A percentile compares a stretch with the other conserved stretches of the same genome.
Evolutionary conservation across 805 yeast species (phyloP).

Genomic region (Yarrowia deformans): DNA sequence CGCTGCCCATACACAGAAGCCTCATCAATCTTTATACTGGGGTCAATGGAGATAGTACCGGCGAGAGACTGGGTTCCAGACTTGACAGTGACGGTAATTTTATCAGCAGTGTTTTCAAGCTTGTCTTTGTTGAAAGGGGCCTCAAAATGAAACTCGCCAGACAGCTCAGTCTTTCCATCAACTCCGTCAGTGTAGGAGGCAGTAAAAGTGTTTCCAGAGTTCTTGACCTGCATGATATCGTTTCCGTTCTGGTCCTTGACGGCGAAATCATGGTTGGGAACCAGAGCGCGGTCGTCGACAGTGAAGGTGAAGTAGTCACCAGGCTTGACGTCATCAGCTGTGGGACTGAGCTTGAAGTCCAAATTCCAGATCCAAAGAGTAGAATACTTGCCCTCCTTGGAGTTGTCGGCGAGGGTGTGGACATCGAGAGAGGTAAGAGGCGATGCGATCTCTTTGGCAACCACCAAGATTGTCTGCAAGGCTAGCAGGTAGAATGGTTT

Average conservation of each 20-base stretch:
- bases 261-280: not conserved
- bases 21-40: not conserved
- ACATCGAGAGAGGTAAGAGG: constrained; percentile 21
- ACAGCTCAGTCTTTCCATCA: not conserved
- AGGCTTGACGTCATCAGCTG: not conserved
- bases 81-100: not conserved
- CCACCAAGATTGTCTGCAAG: not conserved
- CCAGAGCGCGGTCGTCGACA: not conserved
- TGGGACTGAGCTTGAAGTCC: not conserved
- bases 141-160: constrained; percentile 1
- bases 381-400: not conserved
- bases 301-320: constrained; percentile 25
- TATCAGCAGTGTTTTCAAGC: not conserved
- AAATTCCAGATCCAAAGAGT: constrained; percentile 7
- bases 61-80: constrained; percentile 6
- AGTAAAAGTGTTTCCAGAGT: not conserved
- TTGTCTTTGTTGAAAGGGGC: not conserved
- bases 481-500: constrained; percentile 9
- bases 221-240: not conserved
- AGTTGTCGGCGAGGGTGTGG: not conserved
- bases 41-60: constrained; percentile 5
- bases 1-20: not conserved
- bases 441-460: constrained; percentile 28
- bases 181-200: constrained; percentile 8
- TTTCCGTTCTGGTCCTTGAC: constrained; percentile 3